Percentiles rank a stretch among this genome's conserved stretches.
phyloP scores from a whole-genome alignment of 805 yeast genomes.

The Barnettozyma sp. region DNA sequence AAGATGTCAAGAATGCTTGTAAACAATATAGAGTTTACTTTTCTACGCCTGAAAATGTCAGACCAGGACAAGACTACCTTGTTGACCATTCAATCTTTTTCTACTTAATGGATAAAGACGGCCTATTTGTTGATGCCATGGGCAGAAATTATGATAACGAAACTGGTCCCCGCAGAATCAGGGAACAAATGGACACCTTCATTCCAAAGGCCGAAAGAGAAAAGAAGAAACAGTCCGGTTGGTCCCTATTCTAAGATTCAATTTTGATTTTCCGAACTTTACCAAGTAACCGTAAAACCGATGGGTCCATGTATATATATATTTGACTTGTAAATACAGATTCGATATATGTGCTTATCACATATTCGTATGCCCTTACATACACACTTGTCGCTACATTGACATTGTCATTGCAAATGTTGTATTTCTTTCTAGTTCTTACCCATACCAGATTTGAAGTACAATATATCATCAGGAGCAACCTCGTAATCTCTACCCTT shows the following conservation, averaged over 20 bases:
- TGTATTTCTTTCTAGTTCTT: conserved; percentile 42
- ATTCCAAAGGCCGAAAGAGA: conserved; percentile 67
- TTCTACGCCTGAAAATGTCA: conserved; percentile 91
- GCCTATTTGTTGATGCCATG: conserved; percentile 86
- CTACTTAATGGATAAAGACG: conserved; percentile 98
- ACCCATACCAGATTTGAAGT: conserved; percentile 92
- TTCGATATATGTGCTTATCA: too few species aligned
- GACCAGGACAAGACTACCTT: conserved; percentile 92
- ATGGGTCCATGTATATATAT: background rate
- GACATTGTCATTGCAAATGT: too few species aligned
- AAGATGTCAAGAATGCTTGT: conserved; percentile 76
- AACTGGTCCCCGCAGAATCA: conserved; percentile 71
- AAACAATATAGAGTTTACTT: conserved; percentile 91
- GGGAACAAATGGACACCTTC: conserved; percentile 67
- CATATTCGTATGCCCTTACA: too few species aligned
- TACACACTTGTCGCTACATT: too few species aligned
- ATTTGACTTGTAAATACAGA: too few species aligned
- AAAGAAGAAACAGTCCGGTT: conserved; percentile 52
- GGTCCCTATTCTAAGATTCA: conserved; percentile 29
- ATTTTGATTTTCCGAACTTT: too few species aligned
- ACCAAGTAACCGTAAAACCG: conserved; percentile 3
- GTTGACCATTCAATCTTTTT: conserved; percentile 98
- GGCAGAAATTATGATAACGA: conserved; percentile 85
- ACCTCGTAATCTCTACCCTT: conserved; percentile 95
- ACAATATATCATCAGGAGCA: conserved; percentile 90